A percentile compares a stretch with the other conserved stretches of the same genome.
Evolutionary conservation across 164 flowering plant species (phyloP).

Genomic region (Stephania cephalantha): DNA sequence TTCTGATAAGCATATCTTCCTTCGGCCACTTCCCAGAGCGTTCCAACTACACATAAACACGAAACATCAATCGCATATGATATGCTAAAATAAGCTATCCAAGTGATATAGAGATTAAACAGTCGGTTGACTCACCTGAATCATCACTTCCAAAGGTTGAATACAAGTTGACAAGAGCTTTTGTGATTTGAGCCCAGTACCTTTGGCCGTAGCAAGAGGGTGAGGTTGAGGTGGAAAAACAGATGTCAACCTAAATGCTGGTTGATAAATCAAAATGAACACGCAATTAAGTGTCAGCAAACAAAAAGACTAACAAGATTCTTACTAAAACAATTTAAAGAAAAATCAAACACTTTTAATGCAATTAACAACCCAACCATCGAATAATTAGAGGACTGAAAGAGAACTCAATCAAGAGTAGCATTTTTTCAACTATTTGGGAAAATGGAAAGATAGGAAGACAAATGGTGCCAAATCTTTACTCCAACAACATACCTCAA

Average conservation of each 20-base stretch:
- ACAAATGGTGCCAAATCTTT: too few species aligned
- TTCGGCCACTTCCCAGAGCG: conserved; percentile 97
- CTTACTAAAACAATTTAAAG: neutral
- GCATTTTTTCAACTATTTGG: neutral
- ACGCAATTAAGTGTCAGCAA: neutral
- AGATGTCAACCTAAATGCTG: conserved; percentile 89
- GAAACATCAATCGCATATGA: conserved; percentile 2
- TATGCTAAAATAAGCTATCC: neutral
- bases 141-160: conserved; percentile 77
- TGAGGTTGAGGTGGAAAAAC: conserved; percentile 90
- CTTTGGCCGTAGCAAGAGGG: conserved; percentile 55
- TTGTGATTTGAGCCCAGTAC: conserved; percentile 19
- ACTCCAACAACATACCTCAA: too few species aligned
- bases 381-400: neutral
- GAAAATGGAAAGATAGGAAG: neutral
- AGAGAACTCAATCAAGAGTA: neutral
- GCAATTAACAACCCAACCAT: neutral
- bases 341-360: neutral
- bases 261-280: conserved; percentile 9
- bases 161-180: conserved; percentile 53
- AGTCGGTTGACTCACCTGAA: conserved; percentile 48
- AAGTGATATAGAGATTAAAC: conserved; percentile 2
- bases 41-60: conserved; percentile 56
- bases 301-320: neutral
- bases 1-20: conserved; percentile 74